These are phyloP conservation scores for Metschnikowia matae DNA, from an alignment of 805 yeast genomes.

Conservation along the genomic window DNA sequence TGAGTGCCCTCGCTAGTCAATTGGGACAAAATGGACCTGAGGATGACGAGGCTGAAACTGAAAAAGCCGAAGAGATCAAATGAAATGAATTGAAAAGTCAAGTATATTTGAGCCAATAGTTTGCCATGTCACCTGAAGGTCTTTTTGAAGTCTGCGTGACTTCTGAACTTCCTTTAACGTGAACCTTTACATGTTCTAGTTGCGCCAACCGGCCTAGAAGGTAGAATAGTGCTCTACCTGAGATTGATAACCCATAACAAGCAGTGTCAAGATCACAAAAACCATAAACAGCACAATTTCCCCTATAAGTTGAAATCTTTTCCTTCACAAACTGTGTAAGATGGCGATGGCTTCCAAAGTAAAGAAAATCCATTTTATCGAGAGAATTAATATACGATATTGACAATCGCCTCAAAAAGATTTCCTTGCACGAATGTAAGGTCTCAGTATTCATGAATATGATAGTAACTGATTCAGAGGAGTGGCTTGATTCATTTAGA, in stretches of 20 bases:
- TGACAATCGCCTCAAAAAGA: not conserved
- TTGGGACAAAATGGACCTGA: slow-evolving; percentile 33
- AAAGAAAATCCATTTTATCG: not conserved
- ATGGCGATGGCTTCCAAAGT: not conserved
- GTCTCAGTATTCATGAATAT: not conserved
- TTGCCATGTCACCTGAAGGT: not conserved
- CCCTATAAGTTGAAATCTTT: not conserved
- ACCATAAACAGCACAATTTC: not conserved
- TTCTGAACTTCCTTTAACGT: not conserved
- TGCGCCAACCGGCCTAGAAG: not conserved
- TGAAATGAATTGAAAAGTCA: not conserved
- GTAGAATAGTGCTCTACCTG: not conserved
- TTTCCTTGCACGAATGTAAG: not conserved
- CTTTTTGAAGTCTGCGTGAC: not conserved
- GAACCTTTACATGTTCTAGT: not conserved
- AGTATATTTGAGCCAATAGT: not conserved
- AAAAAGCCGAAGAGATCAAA: slow-evolving; percentile 15
- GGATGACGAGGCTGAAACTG: slow-evolving; percentile 12
- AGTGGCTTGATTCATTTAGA: not conserved
- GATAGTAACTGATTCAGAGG: not conserved
- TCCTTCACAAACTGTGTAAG: not conserved
- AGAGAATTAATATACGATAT: not conserved
- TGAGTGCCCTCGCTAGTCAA: slow-evolving; percentile 40
- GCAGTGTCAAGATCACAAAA: not conserved
- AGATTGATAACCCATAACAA: not conserved